Evolutionary conservation across 257 asterid genomes (phyloP).

Genomic region (Solanum habrochaites): DNA sequence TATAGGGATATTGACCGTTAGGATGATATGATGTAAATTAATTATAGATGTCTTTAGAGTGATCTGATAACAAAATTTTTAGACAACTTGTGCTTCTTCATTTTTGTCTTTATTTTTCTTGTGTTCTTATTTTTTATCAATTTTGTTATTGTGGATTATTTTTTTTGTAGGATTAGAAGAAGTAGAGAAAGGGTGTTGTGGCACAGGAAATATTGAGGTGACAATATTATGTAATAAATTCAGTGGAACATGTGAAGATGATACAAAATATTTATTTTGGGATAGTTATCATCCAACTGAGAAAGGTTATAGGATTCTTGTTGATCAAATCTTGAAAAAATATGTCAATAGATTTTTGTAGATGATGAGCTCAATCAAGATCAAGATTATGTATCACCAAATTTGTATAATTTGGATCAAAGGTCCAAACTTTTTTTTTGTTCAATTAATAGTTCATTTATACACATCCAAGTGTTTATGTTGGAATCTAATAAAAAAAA

Average conservation of each 20-base stretch:
- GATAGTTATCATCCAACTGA: slow-evolving; percentile 35
- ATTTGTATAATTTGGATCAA: neutral
- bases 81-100: neutral
- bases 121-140: neutral
- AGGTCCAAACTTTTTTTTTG: neutral
- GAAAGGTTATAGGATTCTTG: slow-evolving; percentile 17
- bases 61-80: neutral
- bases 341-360: neutral
- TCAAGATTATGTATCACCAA: neutral
- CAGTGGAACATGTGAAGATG: slow-evolving; percentile 14
- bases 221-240: slow-evolving; percentile 12
- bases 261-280: slow-evolving; percentile 22
- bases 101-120: neutral
- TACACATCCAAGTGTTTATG: neutral
- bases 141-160: neutral
- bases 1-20: too few species aligned
- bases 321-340: neutral
- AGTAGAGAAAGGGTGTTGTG: slow-evolving; percentile 29
- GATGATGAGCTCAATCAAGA: neutral
- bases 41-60: too few species aligned
- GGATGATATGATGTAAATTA: neutral
- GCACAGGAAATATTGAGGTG: slow-evolving; percentile 20
- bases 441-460: neutral
- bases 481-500: neutral
- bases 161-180: slow-evolving; percentile 21